Percentiles rank a stretch among this genome's conserved stretches.
Conservation (phyloP, 2,329 filamentous ascomycete species). For the Aspergillus sojae region DNA sequence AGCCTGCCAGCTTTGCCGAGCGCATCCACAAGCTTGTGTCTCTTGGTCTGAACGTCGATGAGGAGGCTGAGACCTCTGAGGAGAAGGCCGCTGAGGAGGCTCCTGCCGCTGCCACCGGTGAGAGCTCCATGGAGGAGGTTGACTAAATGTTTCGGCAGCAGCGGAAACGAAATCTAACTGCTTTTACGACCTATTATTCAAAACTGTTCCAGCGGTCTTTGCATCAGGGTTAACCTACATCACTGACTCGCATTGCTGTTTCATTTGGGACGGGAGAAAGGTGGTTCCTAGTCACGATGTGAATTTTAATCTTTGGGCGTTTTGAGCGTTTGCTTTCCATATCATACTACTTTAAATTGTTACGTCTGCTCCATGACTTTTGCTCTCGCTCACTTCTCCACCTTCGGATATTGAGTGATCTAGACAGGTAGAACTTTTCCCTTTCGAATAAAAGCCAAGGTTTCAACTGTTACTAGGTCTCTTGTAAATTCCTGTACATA, state of each 20-base stretch:
- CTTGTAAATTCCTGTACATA: neutral
- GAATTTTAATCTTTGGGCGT: constrained; percentile 22
- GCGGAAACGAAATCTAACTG: constrained; percentile 21
- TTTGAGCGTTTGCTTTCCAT: constrained; percentile 26
- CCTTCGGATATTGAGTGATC: neutral
- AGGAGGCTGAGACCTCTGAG: constrained; percentile 75
- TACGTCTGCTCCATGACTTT: constrained; percentile 14
- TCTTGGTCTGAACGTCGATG: constrained; percentile 95
- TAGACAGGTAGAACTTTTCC: constrained; percentile 12
- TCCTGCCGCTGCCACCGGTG: constrained; percentile 67
- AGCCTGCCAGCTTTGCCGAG: constrained; percentile 96
- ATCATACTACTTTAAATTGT: constrained; percentile 17
- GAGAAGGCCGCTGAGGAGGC: constrained; percentile 59
- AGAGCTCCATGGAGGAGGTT: constrained; percentile 99
- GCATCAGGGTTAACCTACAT: constrained; percentile 10
- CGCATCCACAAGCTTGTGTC: constrained; percentile 99
- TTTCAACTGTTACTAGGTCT: neutral
- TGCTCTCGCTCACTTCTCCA: neutral
- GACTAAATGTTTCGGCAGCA: constrained; percentile 65
- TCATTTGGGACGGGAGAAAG: constrained; percentile 18
- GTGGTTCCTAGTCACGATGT: constrained; percentile 20
- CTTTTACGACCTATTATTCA: constrained; percentile 1
- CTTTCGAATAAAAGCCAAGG: constrained; percentile 15
- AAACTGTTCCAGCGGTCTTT: constrained; percentile 18
- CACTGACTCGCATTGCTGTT: constrained; percentile 20